Conservation (phyloP, 345 rosid genomes). For the Mercurialis annua region DNA sequence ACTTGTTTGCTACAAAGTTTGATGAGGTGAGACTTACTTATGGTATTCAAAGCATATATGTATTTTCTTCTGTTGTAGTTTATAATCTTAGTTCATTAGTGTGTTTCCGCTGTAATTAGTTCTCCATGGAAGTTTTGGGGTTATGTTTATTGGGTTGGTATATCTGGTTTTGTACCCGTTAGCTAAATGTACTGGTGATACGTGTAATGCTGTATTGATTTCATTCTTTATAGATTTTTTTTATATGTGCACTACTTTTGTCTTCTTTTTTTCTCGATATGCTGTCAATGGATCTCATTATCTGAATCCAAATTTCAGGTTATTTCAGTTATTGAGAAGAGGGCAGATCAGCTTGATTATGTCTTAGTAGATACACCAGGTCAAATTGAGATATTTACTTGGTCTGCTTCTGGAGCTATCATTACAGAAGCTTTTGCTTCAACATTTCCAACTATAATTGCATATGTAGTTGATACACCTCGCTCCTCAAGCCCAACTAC, state of each 20-base stretch:
- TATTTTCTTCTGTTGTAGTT: background rate
- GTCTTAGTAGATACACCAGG: conserved; percentile 90
- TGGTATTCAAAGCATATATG: background rate
- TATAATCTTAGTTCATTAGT: background rate
- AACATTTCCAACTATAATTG: conserved; percentile 71
- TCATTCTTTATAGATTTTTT: background rate
- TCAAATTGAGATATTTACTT: conserved; percentile 84
- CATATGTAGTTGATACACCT: conserved; percentile 80
- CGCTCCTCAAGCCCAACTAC: conserved; percentile 71
- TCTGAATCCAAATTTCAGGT: conserved; percentile 39
- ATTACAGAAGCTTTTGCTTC: conserved; percentile 89
- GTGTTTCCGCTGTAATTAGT: background rate
- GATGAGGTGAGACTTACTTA: conserved; percentile 51
- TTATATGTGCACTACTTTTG: background rate
- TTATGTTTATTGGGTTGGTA: background rate
- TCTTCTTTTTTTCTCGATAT: background rate
- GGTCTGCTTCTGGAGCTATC: conserved; percentile 95
- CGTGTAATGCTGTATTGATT: no score
- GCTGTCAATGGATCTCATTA: background rate
- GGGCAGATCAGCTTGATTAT: conserved; percentile 84
- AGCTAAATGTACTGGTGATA: no score
- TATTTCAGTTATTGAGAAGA: conserved; percentile 63
- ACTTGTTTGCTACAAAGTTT: conserved; percentile 76
- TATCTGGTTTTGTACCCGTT: no score
- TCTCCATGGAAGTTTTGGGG: background rate